These are phyloP conservation scores for Coccomyxa sp. DNA, from an alignment of 139 green algal genomes.

Conservation along the genomic window DNA sequence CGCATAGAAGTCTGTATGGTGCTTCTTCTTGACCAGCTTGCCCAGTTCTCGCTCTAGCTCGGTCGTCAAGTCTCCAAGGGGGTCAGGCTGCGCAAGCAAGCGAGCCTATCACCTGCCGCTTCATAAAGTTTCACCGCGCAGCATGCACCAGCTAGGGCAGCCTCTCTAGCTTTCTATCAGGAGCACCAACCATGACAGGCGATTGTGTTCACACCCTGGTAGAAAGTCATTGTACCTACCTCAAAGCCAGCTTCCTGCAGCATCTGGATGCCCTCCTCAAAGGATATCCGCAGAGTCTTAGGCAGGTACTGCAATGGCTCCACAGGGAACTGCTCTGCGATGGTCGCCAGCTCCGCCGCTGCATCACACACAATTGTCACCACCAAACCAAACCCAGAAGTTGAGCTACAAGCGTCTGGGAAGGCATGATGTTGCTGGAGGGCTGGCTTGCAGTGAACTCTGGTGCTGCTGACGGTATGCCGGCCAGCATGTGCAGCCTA, in stretches of 20 bases:
- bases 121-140: neutral
- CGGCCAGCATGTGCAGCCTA: no score
- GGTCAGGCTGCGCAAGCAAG: slow-evolving; percentile 56
- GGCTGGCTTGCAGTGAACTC: neutral
- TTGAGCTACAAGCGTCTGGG: neutral
- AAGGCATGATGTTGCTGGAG: neutral
- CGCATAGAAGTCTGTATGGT: slow-evolving; percentile 98
- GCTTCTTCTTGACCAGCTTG: slow-evolving; percentile 89
- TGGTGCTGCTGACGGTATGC: neutral
- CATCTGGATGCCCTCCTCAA: slow-evolving; percentile 91
- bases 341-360: slow-evolving; percentile 64
- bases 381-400: neutral
- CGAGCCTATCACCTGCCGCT: neutral
- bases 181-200: neutral
- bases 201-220: neutral
- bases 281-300: slow-evolving; percentile 80
- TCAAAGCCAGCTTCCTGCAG: slow-evolving; percentile 71
- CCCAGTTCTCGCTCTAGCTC: slow-evolving; percentile 87
- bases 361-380: neutral
- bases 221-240: slow-evolving; percentile 15
- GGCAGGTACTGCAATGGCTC: slow-evolving; percentile 73
- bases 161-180: no score
- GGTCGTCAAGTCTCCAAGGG: slow-evolving; percentile 90
- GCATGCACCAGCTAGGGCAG: no score
- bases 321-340: slow-evolving; percentile 90